Conservation (phyloP, 352 stramenopile species). For the Pythium dissotocum region DNA sequence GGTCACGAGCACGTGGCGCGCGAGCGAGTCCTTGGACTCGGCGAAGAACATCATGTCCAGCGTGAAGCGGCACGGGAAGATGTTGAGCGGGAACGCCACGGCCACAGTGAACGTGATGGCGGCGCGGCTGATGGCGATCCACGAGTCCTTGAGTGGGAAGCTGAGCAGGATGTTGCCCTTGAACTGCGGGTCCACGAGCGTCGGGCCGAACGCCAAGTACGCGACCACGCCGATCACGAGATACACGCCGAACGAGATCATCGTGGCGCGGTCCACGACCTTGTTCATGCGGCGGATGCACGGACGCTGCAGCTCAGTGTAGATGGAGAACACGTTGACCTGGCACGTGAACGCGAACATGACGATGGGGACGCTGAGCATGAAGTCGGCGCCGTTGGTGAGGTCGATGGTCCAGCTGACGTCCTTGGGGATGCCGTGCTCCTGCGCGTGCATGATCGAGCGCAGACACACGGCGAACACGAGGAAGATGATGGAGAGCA, state of each 20-base stretch:
- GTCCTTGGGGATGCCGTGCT: constrained; percentile 56
- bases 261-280: constrained; percentile 77
- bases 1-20: constrained; percentile 70
- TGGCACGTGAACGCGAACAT: constrained; percentile 91
- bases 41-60: constrained; percentile 91
- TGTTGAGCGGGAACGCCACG: constrained; percentile 86
- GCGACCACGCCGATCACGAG: constrained; percentile 75
- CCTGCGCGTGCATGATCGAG: constrained; percentile 69
- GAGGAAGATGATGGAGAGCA: constrained; percentile 85
- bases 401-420: constrained; percentile 80
- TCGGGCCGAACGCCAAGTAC: constrained; percentile 75
- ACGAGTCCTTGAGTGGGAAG: constrained; percentile 72
- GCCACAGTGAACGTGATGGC: constrained; percentile 88
- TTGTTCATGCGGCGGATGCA: constrained; percentile 90
- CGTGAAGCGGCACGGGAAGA: constrained; percentile 85
- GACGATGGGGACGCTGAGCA: constrained; percentile 86
- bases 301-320: constrained; percentile 84
- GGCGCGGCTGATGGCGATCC: constrained; percentile 78
- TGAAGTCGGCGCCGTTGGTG: constrained; percentile 67
- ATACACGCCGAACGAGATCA: constrained; percentile 76
- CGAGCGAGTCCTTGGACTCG: constrained; percentile 61
- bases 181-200: constrained; percentile 62
- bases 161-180: constrained; percentile 86
- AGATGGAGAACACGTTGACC: constrained; percentile 89
- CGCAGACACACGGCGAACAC: constrained; percentile 78